phyloP scores from a whole-genome alignment of 106 monocot species.

The Iris macrosiphon region DNA sequence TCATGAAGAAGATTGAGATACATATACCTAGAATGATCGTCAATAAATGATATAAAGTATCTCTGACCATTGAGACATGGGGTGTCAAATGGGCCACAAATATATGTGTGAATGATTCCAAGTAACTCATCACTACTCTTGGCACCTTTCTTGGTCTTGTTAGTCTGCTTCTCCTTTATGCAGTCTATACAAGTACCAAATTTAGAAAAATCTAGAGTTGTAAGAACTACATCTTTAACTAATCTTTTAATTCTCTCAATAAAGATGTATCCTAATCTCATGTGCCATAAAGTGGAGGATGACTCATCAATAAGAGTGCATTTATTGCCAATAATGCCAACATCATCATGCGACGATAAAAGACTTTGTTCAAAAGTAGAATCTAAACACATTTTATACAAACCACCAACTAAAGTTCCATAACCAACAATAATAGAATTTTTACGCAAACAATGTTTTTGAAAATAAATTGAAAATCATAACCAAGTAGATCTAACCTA shows the following conservation, averaged over 20 bases:
- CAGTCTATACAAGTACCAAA: neutral
- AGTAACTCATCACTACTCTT: neutral
- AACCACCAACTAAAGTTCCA: neutral
- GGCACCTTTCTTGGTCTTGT: neutral
- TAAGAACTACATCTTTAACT: neutral
- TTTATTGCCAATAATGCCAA: constrained; percentile 9
- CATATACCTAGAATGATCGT: neutral
- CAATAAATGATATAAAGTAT: constrained; percentile 2
- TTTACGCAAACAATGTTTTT: neutral
- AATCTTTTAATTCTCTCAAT: neutral
- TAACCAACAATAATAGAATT: neutral
- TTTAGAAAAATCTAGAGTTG: neutral
- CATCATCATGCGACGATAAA: neutral
- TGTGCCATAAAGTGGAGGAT: constrained; percentile 1
- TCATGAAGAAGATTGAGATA: neutral
- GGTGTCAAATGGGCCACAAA: neutral
- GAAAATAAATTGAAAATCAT: neutral
- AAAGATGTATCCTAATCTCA: neutral
- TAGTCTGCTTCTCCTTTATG: neutral
- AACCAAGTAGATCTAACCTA: neutral
- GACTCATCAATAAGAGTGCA: neutral
- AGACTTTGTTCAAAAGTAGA: neutral
- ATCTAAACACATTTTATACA: constrained; percentile 4
- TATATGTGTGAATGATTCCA: neutral
- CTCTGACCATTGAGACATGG: neutral